Conservation (phyloP, 192 early-diverging fungal genomes). For the Backusella tarrabulga region DNA sequence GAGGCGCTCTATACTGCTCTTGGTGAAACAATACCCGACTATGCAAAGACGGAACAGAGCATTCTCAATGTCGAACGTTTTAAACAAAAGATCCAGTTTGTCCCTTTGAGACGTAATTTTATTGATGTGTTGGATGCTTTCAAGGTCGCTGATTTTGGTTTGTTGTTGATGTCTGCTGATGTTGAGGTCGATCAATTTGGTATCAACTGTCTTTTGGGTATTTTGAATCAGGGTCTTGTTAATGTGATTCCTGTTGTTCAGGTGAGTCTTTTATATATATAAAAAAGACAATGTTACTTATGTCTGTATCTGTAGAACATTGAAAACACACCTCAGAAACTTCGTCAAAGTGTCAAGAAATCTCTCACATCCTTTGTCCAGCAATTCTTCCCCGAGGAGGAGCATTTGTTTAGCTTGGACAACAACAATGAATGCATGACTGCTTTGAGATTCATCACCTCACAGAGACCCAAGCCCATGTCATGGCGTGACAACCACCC, state of each 20-base stretch:
- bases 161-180: slow-evolving; percentile 85
- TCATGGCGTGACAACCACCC: slow-evolving; percentile 85
- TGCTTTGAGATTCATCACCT: slow-evolving; percentile 74
- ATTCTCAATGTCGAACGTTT: slow-evolving; percentile 70
- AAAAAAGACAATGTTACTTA: not conserved
- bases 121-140: slow-evolving; percentile 85
- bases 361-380: slow-evolving; percentile 82
- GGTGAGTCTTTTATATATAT: slow-evolving; percentile 18
- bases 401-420: slow-evolving; percentile 68
- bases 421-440: slow-evolving; percentile 58
- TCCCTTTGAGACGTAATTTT: slow-evolving; percentile 76
- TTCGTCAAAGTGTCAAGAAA: slow-evolving; percentile 74
- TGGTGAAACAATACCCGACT: slow-evolving; percentile 27
- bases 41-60: not conserved
- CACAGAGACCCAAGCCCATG: slow-evolving; percentile 74
- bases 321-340: slow-evolving; percentile 59
- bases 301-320: slow-evolving; percentile 51
- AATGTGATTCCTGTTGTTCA: slow-evolving; percentile 70
- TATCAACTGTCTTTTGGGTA: slow-evolving; percentile 73
- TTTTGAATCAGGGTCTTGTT: slow-evolving; percentile 88
- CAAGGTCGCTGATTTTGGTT: slow-evolving; percentile 89
- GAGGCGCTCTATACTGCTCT: slow-evolving; percentile 51
- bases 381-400: slow-evolving; percentile 85
- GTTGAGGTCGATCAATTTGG: slow-evolving; percentile 95
- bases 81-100: slow-evolving; percentile 87